Percentiles rank a stretch among this genome's conserved stretches.
Evolutionary conservation across 2,329 filamentous ascomycete genomes (phyloP).

Genomic region (Epichloe gansuensis): DNA sequence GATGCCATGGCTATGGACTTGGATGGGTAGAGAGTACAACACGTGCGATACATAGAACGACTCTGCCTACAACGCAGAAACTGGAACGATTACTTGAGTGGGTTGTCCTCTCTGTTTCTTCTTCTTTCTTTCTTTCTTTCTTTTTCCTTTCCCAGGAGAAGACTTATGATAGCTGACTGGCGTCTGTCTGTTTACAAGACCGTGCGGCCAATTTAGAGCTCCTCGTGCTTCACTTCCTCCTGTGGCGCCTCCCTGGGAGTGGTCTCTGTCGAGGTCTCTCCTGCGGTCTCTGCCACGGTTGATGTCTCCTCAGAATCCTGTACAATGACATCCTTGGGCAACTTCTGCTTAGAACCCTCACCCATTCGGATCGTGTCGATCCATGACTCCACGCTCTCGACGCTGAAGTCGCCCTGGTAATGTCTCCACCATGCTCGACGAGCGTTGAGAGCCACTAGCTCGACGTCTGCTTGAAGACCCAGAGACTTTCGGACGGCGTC

Average conservation of each 20-base stretch:
- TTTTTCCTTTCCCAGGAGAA: background rate
- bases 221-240: constrained; percentile 31
- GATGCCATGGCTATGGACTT: constrained; percentile 39
- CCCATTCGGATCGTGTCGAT: constrained; percentile 85
- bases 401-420: constrained; percentile 50
- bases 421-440: constrained; percentile 78
- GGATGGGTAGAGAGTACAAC: constrained; percentile 18
- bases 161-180: background rate
- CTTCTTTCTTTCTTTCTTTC: background rate
- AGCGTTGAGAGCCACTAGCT: constrained; percentile 73
- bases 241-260: constrained; percentile 14
- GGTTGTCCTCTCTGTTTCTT: background rate
- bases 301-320: constrained; percentile 23
- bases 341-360: constrained; percentile 67
- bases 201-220: constrained; percentile 26
- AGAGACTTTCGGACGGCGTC: constrained; percentile 39
- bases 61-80: background rate
- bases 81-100: background rate
- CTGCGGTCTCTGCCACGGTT: background rate
- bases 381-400: constrained; percentile 64
- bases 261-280: constrained; percentile 12
- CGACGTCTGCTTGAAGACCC: constrained; percentile 46
- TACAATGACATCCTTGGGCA: constrained; percentile 46
- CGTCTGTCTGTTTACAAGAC: background rate
- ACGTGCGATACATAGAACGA: background rate